Conservation (phyloP, 1,139 yeast species). For the Yamadazyma sp. region DNA sequence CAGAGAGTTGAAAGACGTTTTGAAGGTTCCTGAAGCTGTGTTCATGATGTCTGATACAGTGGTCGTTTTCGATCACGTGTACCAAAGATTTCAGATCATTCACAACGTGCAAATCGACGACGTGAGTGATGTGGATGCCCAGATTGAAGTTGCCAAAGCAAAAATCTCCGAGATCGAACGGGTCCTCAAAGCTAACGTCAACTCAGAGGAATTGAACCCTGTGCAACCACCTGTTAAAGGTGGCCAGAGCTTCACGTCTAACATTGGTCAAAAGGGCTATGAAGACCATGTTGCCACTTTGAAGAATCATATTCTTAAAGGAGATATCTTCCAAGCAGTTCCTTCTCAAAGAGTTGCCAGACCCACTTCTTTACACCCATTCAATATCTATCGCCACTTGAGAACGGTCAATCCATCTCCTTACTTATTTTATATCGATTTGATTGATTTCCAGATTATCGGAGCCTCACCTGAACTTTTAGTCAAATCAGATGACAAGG, state of each 20-base stretch:
- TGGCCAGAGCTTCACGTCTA: constrained; percentile 72
- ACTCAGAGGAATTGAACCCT: constrained; percentile 36
- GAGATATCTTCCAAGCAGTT: constrained; percentile 96
- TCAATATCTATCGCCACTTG: constrained; percentile 90
- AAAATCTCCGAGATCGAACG: constrained; percentile 60
- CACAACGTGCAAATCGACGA: constrained; percentile 64
- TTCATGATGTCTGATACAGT: constrained; percentile 89
- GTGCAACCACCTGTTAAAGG: constrained; percentile 70
- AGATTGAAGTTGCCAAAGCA: constrained; percentile 55
- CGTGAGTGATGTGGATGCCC: constrained; percentile 38
- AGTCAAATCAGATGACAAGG: constrained; percentile 73
- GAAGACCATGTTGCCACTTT: constrained; percentile 74
- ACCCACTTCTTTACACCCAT: constrained; percentile 93
- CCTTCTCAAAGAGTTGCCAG: constrained; percentile 96
- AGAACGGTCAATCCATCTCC: constrained; percentile 98
- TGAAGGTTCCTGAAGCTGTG: constrained; percentile 86
- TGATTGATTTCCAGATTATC: constrained; percentile 86
- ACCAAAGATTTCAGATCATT: constrained; percentile 86
- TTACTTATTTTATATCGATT: constrained; percentile 89
- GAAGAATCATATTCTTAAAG: constrained; percentile 79
- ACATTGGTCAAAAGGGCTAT: constrained; percentile 92
- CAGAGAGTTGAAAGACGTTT: constrained; percentile 71
- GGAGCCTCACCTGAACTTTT: constrained; percentile 97
- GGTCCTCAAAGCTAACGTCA: constrained; percentile 42
- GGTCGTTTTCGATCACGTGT: constrained; percentile 91